Evolutionary conservation across 768 basidiomycete genomes (phyloP).

Genomic region (Leucosporidium creatinivorum): DNA sequence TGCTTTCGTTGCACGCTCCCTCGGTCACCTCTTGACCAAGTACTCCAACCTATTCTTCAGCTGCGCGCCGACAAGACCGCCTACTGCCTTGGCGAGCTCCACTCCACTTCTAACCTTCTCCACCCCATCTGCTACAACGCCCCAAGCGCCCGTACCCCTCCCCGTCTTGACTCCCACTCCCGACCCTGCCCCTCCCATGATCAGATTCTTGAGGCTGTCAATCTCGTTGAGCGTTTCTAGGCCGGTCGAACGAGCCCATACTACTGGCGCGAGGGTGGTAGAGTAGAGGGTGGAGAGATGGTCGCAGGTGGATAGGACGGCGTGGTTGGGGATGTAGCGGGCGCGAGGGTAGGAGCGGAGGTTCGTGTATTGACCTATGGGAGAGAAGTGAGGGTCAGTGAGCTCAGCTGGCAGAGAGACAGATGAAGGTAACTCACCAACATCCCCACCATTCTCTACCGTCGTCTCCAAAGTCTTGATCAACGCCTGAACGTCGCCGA

Average conservation of each 20-base stretch:
- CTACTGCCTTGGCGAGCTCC: neutral
- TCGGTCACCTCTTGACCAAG: neutral
- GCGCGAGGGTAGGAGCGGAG: conserved; percentile 69
- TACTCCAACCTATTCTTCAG: neutral
- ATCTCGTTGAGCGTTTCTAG: conserved; percentile 87
- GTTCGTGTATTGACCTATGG: conserved; percentile 62
- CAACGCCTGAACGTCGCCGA: conserved; percentile 73
- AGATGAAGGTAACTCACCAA: conserved; percentile 52
- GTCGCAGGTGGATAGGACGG: conserved; percentile 72
- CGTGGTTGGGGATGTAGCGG: conserved; percentile 80
- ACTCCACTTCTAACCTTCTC: neutral
- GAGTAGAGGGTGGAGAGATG: conserved; percentile 80
- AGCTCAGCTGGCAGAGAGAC: neutral
- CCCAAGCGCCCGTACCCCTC: neutral
- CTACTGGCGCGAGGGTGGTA: conserved; percentile 38
- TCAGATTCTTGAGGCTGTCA: conserved; percentile 65
- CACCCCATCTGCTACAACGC: neutral
- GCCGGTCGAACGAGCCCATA: conserved; percentile 80
- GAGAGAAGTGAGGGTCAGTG: neutral
- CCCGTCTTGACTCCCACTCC: conserved; percentile 16
- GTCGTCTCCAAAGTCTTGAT: conserved; percentile 57
- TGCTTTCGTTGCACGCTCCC: too few relatives aligned
- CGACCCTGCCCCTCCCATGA: conserved; percentile 71
- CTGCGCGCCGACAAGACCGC: neutral
- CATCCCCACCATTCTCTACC: conserved; percentile 62